Evolutionary conservation across 305 asterid species (phyloP).

Genomic region (Solanum chacoense): DNA sequence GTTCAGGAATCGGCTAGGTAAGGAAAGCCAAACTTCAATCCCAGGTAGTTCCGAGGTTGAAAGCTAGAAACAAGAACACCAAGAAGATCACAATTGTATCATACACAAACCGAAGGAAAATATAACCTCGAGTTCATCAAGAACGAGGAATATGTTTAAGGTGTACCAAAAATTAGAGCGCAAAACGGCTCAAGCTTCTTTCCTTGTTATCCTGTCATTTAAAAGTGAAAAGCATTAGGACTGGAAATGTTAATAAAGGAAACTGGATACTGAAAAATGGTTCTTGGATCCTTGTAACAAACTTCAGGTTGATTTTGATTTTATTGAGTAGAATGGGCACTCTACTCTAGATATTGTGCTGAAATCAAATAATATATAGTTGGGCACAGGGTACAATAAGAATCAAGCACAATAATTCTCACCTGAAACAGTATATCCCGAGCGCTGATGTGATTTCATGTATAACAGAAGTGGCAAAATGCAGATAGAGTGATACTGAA

Average conservation of each 20-base stretch:
- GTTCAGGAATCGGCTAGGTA: background rate
- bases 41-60: background rate
- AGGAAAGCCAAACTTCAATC: background rate
- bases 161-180: background rate
- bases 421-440: constrained; percentile 92
- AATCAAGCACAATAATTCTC: constrained; percentile 1
- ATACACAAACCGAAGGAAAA: background rate
- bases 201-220: constrained; percentile 75
- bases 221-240: background rate
- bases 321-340: background rate
- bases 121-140: background rate
- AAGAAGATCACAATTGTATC: background rate
- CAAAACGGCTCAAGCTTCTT: constrained; percentile 57
- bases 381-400: background rate
- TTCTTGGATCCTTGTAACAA: background rate
- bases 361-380: background rate
- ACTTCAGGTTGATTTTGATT: background rate
- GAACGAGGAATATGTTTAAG: background rate
- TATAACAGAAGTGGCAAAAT: constrained; percentile 71
- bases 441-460: constrained; percentile 89
- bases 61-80: background rate
- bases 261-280: background rate
- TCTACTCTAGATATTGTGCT: background rate
- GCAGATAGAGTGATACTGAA: constrained; percentile 63
- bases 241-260: background rate